Conservation (phyloP, 1,284 basidiomycete genomes). For the Stereum hirsutum region DNA sequence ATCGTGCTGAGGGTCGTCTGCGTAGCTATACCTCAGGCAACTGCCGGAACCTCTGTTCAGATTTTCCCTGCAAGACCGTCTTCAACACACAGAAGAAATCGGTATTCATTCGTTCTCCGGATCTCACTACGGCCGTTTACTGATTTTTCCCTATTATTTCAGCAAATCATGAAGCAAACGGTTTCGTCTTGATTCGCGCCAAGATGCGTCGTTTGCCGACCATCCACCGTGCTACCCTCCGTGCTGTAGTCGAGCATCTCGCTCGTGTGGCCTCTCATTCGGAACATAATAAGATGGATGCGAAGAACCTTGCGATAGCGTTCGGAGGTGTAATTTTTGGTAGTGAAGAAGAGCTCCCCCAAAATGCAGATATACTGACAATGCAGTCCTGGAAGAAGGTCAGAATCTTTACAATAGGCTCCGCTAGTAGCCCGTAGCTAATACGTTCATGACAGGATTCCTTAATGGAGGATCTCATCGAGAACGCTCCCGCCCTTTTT, state of each 20-base stretch:
- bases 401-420: slow-evolving; percentile 7
- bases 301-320: slow-evolving; percentile 82
- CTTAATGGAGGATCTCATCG: slow-evolving; percentile 83
- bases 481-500: slow-evolving; percentile 53
- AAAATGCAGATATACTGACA: slow-evolving; percentile 62
- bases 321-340: slow-evolving; percentile 84
- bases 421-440: neutral
- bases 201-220: slow-evolving; percentile 80
- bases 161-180: slow-evolving; percentile 59
- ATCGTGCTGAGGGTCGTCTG: neutral
- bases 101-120: slow-evolving; percentile 38
- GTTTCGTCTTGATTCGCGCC: slow-evolving; percentile 65
- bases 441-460: slow-evolving; percentile 51
- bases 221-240: slow-evolving; percentile 87
- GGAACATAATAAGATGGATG: slow-evolving; percentile 90
- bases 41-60: slow-evolving; percentile 91
- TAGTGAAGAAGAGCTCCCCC: slow-evolving; percentile 79
- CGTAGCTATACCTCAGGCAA: slow-evolving; percentile 79
- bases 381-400: slow-evolving; percentile 66
- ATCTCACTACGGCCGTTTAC: neutral
- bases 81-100: slow-evolving; percentile 73
- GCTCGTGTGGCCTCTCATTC: slow-evolving; percentile 62
- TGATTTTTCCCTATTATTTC: slow-evolving; percentile 7
- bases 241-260: slow-evolving; percentile 84
- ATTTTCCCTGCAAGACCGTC: slow-evolving; percentile 75